These are phyloP conservation scores for Pseudopithomyces chartarum DNA, from an alignment of 2,329 filamentous ascomycete genomes.

Conservation along the genomic window DNA sequence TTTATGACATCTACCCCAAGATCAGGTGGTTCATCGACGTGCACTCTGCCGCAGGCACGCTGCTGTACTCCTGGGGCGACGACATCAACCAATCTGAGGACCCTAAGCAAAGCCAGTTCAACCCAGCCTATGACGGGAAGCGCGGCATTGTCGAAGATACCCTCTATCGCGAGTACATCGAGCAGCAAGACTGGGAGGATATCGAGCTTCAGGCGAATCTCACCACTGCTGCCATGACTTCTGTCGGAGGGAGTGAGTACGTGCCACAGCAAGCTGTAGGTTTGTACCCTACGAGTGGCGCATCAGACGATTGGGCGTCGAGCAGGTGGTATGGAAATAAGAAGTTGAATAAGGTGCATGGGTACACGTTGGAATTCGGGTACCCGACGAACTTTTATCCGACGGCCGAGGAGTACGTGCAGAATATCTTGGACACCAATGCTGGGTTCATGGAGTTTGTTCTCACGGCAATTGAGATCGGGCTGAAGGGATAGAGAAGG, in stretches of 20 bases:
- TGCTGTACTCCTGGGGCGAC: constrained; percentile 64
- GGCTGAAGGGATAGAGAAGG: constrained; percentile 11
- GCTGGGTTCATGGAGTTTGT: constrained; percentile 50
- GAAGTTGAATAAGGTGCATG: constrained; percentile 45
- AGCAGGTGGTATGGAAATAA: background rate
- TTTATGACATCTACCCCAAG: constrained; percentile 56
- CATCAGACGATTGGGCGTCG: background rate
- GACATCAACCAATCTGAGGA: constrained; percentile 57
- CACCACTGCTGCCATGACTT: constrained; percentile 43
- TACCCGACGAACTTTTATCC: constrained; percentile 49
- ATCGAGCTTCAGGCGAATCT: constrained; percentile 40
- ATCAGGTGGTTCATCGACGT: constrained; percentile 64
- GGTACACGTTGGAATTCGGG: constrained; percentile 48
- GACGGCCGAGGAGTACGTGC: constrained; percentile 46
- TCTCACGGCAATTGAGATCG: constrained; percentile 42
- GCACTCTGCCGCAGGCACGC: constrained; percentile 58
- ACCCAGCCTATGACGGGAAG: constrained; percentile 56
- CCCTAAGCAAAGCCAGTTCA: constrained; percentile 57
- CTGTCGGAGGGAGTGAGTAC: constrained; percentile 44
- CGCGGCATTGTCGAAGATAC: constrained; percentile 56
- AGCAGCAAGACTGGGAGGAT: constrained; percentile 35
- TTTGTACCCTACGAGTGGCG: constrained; percentile 40
- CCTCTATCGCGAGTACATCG: constrained; percentile 52
- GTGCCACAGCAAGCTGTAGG: constrained; percentile 38
- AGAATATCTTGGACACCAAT: constrained; percentile 48